These are phyloP conservation scores for Beta macrorhiza DNA, from an alignment of 179 eudicot species.

Conservation along the genomic window DNA sequence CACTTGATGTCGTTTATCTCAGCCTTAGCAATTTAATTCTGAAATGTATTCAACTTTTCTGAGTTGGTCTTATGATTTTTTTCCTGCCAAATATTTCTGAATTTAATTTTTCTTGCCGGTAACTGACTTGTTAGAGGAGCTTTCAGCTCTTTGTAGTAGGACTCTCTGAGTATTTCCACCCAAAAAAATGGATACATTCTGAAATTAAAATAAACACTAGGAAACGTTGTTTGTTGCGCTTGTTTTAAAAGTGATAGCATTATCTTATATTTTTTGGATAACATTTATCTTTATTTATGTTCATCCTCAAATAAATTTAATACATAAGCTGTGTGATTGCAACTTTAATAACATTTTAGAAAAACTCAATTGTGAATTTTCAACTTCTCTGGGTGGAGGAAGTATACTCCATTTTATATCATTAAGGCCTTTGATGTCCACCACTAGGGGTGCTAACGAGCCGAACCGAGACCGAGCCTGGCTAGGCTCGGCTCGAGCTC, in stretches of 20 bases:
- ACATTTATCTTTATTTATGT: neutral
- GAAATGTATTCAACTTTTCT: neutral
- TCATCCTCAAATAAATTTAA: neutral
- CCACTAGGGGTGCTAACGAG: too few species aligned
- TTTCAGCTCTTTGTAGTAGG: neutral
- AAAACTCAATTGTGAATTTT: neutral
- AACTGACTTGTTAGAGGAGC: neutral
- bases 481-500: too few species aligned
- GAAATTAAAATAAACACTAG: neutral
- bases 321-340: neutral
- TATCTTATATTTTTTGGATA: neutral
- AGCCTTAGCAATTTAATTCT: constrained; percentile 1
- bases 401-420: neutral
- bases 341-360: neutral
- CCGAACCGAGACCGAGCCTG: too few species aligned
- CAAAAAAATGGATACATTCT: neutral
- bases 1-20: neutral
- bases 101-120: neutral
- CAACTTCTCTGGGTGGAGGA: neutral
- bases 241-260: neutral
- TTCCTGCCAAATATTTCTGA: neutral
- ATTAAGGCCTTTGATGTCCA: too few species aligned
- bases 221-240: neutral
- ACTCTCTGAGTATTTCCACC: too few species aligned
- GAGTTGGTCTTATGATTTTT: neutral